Conservation (phyloP, 2,329 filamentous ascomycete species). For the Cercospora janseana region DNA sequence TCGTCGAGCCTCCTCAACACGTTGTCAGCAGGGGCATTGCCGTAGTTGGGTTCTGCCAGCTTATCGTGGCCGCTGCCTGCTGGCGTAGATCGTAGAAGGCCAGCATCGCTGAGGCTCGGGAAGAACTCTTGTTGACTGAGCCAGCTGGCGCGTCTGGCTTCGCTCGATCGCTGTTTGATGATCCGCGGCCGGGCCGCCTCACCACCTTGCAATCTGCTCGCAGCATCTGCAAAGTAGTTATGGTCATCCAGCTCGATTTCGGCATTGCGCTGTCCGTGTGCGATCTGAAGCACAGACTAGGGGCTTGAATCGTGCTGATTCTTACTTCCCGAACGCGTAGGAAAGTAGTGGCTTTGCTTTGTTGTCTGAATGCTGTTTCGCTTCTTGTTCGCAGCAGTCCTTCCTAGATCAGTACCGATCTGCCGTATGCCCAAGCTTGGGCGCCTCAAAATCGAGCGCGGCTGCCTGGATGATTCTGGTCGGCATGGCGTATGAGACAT, state of each 20-base stretch:
- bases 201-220: slow-evolving; percentile 17
- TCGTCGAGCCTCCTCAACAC: slow-evolving; percentile 19
- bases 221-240: slow-evolving; percentile 30
- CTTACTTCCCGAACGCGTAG: background rate
- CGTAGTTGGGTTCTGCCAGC: too few species aligned
- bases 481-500: too few species aligned
- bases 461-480: slow-evolving; percentile 6
- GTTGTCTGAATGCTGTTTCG: slow-evolving; percentile 28
- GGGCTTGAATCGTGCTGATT: background rate
- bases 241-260: slow-evolving; percentile 21
- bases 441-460: slow-evolving; percentile 31
- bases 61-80: too few species aligned
- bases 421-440: slow-evolving; percentile 14
- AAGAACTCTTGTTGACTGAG: slow-evolving; percentile 20
- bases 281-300: background rate
- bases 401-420: slow-evolving; percentile 17
- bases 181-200: slow-evolving; percentile 9
- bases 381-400: slow-evolving; percentile 32
- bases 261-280: slow-evolving; percentile 26
- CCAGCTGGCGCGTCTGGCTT: slow-evolving; percentile 19
- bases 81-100: slow-evolving; percentile 29
- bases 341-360: slow-evolving; percentile 7
- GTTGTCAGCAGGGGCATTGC: slow-evolving; percentile 19
- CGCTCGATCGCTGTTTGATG: slow-evolving; percentile 21
- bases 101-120: slow-evolving; percentile 26